Evolutionary conservation across 148 eudicot species (phyloP), one percentile per base, ranked within the genome.

Genomic region (Polygonum aviculare): DNA sequence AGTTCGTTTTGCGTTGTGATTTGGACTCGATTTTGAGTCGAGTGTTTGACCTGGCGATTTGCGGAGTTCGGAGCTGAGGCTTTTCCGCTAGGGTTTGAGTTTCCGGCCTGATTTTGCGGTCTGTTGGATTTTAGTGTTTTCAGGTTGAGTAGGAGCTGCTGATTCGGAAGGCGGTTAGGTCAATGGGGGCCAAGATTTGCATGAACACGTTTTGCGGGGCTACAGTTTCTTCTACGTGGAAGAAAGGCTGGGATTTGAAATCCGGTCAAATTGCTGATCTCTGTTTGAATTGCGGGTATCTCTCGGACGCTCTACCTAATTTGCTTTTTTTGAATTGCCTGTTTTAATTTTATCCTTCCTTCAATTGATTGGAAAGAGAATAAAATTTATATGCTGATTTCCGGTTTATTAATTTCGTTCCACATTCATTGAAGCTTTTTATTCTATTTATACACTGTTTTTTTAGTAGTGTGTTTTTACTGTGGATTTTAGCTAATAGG

Each of bases 281-380:
- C 55, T 93, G 98, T 75, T 81, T 74, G 82, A 75, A 77, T 75
- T 93, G 98, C 90, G 98, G 98, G 98, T 93, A 90, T 60, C 50
- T 73, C 72, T 76, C 40, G n/a, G 14, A 38, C 2, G 12, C 39
- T 33, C 18, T 26, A 4, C 31, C 16, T 14, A 63, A 10, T 10
- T 60, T 26, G 16, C 38, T 60, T 15, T 12, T 15, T 67, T 67
- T 36, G 31, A 26, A 26, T 26, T 26, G 31, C 7, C 3, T n/a
- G 3, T 35, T 14, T 11, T 36, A 21, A 67, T 67, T 67, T 16
- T 67, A 15, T 16, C 21, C 16, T 15, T 67, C 45, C 72, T 19
- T 36, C 40, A 36, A 67, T 65, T 14, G 22, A 54, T 38, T 54
- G 26, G 47, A 67, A 67, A 38, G 15, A 7, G n/a, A 5, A 5